Base-by-base conservation (phyloP, 768 basidiomycete genomes). In the Boletus rufocinnamomeus region DNA sequence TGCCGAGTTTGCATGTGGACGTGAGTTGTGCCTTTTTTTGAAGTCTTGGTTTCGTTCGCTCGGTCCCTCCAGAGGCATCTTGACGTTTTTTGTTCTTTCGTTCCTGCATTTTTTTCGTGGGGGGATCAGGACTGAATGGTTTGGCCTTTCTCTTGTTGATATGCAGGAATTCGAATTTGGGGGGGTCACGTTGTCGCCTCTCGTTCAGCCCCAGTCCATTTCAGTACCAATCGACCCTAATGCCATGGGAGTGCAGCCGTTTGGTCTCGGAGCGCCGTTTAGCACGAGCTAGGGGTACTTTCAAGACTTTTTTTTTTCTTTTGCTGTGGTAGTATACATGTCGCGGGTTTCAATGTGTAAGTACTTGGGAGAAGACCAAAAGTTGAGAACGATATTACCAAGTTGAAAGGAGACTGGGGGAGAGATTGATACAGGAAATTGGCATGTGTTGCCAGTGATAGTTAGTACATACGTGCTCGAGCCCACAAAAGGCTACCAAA, bases 1-100 rank as follows among this genome's bases (percentile, higher is more conserved):
- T 93, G 46, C 92, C 92, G 11, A 93, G 92, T 72, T 87, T 85
- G 78, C 92, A 94, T 73, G 91, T 86, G 54, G 84, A 86, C 69
- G 84, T 86, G 74, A 71, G 84, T 80, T 28, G 54, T 66, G 41
- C 43, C 11, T 25, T 13, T n/a, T n/a, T n/a, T n/a, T n/a, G n/a
- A n/a, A n/a, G n/a, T n/a, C n/a, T n/a, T n/a, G n/a, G n/a, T n/a
- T n/a, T n/a, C n/a, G n/a, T n/a, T n/a, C n/a, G n/a, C n/a, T n/a
- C n/a, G n/a, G n/a, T n/a, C n/a, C n/a, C n/a, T n/a, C n/a, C n/a
- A n/a, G n/a, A n/a, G n/a, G n/a, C n/a, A n/a, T n/a, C n/a, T n/a
- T n/a, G n/a, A n/a, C n/a, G n/a, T n/a, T n/a, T n/a, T 72, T 62
- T 63, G 25, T 19, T 30, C 27, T 62, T 62, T 67, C 62, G 11